Evolutionary conservation across 2,329 filamentous ascomycete species (phyloP).

Genomic region (Aspergillus quadrilineatus): DNA sequence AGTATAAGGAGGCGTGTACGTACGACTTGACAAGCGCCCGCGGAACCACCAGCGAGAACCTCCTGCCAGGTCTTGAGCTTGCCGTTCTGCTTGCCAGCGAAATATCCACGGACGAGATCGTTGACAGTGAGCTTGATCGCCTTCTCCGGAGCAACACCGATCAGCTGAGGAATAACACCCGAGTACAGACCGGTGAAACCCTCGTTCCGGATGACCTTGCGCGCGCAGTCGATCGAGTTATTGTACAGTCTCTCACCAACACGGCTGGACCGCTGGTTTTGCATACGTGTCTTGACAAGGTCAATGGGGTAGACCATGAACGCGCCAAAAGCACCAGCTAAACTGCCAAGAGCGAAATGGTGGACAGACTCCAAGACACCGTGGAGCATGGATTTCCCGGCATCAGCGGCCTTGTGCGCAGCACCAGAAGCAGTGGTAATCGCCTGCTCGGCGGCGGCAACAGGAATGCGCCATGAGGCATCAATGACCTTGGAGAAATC

Average conservation of each 20-base stretch:
- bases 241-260: constrained; percentile 91
- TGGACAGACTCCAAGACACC: constrained; percentile 74
- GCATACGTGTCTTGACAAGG: constrained; percentile 96
- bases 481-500: constrained; percentile 97
- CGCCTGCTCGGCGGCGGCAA: constrained; percentile 53
- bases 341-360: constrained; percentile 83
- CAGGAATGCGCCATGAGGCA: constrained; percentile 77
- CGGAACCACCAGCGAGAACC: constrained; percentile 81
- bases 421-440: constrained; percentile 42
- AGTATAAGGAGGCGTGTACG: constrained; percentile 43
- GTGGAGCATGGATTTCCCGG: constrained; percentile 59
- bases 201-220: constrained; percentile 90
- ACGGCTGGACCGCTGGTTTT: constrained; percentile 84
- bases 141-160: constrained; percentile 98
- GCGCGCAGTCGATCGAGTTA: constrained; percentile 93
- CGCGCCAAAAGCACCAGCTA: constrained; percentile 94
- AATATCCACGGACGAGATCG: constrained; percentile 76
- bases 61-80: constrained; percentile 71
- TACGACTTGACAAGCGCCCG: constrained; percentile 94
- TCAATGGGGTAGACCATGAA: constrained; percentile 99
- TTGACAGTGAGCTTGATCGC: constrained; percentile 99
- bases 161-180: constrained; percentile 88
- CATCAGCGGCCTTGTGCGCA: constrained; percentile 55
- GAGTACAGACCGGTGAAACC: constrained; percentile 88
- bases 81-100: constrained; percentile 71